Evolutionary conservation across 495 filamentous ascomycete species (phyloP).

Genomic region (Astrothelium macrocarpum): DNA sequence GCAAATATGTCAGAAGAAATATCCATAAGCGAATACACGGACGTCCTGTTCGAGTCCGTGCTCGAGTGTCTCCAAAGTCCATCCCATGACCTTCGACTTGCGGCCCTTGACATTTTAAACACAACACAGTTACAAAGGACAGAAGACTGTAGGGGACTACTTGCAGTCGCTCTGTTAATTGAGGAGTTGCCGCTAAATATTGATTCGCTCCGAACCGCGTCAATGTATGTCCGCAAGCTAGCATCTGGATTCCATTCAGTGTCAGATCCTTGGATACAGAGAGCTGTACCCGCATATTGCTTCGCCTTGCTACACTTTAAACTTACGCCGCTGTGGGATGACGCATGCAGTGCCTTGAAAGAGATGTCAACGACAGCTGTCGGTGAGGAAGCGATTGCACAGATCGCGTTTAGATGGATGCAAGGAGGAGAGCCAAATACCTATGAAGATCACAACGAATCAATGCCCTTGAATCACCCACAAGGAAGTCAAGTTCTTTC

Average conservation of each 20-base stretch:
- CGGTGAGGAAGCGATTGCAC: constrained; percentile 64
- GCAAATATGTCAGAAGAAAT: constrained; percentile 4
- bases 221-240: constrained; percentile 78
- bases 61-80: constrained; percentile 61
- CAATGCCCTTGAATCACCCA: constrained; percentile 6
- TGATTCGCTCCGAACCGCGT: constrained; percentile 60
- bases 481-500: constrained; percentile 30
- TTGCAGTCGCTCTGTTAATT: constrained; percentile 52
- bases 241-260: constrained; percentile 48
- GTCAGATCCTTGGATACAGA: constrained; percentile 53
- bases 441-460: constrained; percentile 24
- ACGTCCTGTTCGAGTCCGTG: constrained; percentile 50
- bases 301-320: constrained; percentile 84
- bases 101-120: constrained; percentile 60
- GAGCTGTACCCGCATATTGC: constrained; percentile 67
- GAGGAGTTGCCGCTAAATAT: constrained; percentile 70
- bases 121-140: constrained; percentile 33
- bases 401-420: constrained; percentile 73
- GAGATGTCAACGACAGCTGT: constrained; percentile 57
- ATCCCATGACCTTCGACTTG: constrained; percentile 59
- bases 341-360: constrained; percentile 63
- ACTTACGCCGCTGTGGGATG: constrained; percentile 75
- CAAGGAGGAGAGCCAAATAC: constrained; percentile 42
- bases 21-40: constrained; percentile 21
- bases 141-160: constrained; percentile 23